A percentile compares a stretch with the other conserved stretches of the same genome.
Conservation (phyloP, 495 filamentous ascomycete genomes). For the Tricharina praecox region DNA sequence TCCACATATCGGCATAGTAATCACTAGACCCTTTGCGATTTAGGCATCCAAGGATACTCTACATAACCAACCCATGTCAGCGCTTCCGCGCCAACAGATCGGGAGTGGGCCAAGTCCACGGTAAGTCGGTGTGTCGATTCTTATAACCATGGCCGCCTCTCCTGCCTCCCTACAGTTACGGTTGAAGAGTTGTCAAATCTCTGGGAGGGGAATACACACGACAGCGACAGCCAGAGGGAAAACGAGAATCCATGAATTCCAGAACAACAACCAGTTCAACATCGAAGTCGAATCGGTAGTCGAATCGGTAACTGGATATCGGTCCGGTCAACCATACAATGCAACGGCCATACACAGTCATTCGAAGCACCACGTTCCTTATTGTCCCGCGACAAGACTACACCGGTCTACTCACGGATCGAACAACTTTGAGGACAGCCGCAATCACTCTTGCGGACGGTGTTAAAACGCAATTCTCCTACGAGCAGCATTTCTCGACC, state of each 20-base stretch:
- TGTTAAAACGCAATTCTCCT: background rate
- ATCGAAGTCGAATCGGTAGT: background rate
- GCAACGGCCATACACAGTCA: background rate
- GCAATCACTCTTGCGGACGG: background rate
- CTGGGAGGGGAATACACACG: too few species aligned
- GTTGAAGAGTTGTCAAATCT: too few species aligned
- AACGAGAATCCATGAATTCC: background rate
- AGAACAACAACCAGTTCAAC: background rate
- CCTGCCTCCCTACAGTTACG: too few species aligned
- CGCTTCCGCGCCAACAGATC: too few species aligned
- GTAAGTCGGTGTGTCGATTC: too few species aligned
- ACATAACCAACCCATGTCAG: too few species aligned
- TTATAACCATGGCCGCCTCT: too few species aligned
- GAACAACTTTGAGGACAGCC: background rate
- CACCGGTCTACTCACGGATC: background rate
- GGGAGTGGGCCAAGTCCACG: too few species aligned
- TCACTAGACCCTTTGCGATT: too few species aligned
- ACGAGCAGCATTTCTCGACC: background rate
- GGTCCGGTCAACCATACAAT: background rate
- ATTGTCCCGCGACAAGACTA: background rate
- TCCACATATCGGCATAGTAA: too few species aligned
- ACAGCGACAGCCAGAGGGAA: too few species aligned
- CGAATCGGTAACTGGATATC: background rate
- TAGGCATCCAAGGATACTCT: too few species aligned
- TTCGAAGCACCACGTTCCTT: background rate